These are phyloP conservation scores for Cladosporium sp. DNA, from an alignment of 2,329 filamentous ascomycete genomes.

Conservation along the genomic window DNA sequence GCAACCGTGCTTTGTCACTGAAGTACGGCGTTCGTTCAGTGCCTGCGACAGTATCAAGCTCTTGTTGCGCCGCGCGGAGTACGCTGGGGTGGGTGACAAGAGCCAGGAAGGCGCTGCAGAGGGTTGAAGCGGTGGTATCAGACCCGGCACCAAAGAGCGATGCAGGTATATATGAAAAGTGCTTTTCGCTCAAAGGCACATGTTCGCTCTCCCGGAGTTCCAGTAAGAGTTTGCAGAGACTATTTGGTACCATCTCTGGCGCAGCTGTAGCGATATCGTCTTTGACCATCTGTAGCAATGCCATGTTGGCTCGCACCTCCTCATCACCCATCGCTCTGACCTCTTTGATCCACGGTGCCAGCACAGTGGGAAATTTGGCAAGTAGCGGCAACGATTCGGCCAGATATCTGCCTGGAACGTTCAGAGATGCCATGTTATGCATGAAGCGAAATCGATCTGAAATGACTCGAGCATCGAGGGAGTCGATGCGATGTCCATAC, in stretches of 20 bases:
- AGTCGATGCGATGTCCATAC: conserved; percentile 50
- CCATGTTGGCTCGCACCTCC: conserved; percentile 41
- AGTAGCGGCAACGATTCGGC: conserved; percentile 45
- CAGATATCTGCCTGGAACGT: conserved; percentile 43
- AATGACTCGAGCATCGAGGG: conserved; percentile 45
- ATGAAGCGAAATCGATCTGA: conserved; percentile 46
- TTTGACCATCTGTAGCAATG: conserved; percentile 38
- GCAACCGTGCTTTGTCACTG: not conserved
- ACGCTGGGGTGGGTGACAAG: conserved; percentile 44
- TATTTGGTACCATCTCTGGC: conserved; percentile 36
- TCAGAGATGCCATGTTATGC: conserved; percentile 46
- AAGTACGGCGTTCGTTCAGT: too few relatives aligned
- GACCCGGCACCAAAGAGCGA: conserved; percentile 47
- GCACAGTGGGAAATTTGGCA: conserved; percentile 40
- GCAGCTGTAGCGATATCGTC: conserved; percentile 36
- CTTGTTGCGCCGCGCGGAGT: conserved; percentile 23
- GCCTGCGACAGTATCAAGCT: too few relatives aligned
- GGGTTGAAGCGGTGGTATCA: conserved; percentile 48
- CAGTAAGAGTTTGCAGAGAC: conserved; percentile 42
- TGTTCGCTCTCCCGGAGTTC: conserved; percentile 38
- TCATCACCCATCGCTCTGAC: conserved; percentile 36
- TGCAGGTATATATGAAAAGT: conserved; percentile 43
- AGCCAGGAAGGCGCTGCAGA: conserved; percentile 47
- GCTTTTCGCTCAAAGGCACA: conserved; percentile 37
- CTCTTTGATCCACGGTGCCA: conserved; percentile 48